Conservation (phyloP, 352 stramenopile species). For the Globisporangium parvum region DNA sequence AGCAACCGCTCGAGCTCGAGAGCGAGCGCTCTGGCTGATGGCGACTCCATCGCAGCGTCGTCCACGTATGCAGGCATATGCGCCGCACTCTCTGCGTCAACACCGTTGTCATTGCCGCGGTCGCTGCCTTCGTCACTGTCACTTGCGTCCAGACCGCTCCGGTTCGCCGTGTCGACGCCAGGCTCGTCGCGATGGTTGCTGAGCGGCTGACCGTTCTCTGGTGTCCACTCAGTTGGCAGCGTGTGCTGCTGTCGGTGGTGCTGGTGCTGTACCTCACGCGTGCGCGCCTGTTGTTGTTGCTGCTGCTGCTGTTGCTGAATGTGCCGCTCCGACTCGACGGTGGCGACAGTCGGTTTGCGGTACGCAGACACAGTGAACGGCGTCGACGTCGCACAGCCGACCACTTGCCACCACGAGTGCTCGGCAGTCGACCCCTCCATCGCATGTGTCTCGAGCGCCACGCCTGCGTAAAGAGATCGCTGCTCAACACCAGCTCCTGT, state of each 20-base stretch:
- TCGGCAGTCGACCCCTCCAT: background rate
- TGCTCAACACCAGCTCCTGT: too few relatives aligned
- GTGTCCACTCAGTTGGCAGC: too few relatives aligned
- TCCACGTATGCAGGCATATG: too few relatives aligned
- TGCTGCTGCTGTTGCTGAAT: background rate
- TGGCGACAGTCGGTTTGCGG: conserved; percentile 3
- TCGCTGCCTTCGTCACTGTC: background rate
- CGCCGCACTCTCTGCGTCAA: background rate
- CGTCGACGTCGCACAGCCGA: conserved; percentile 20
- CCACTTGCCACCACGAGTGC: conserved; percentile 19
- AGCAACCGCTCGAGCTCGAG: too few relatives aligned
- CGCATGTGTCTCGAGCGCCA: background rate
- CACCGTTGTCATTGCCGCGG: background rate
- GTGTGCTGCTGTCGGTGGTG: too few relatives aligned
- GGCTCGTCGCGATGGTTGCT: too few relatives aligned
- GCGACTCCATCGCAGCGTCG: background rate
- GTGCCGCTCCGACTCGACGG: background rate
- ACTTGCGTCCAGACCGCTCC: background rate
- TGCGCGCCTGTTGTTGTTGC: too few relatives aligned
- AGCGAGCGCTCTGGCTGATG: too few relatives aligned
- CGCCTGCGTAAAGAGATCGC: background rate
- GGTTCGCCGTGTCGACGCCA: too few relatives aligned
- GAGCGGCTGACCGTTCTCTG: background rate
- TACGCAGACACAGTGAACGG: conserved; percentile 16
- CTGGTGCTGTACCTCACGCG: too few relatives aligned